Percentiles rank a stretch among this genome's conserved stretches.
These are phyloP conservation scores for Gleditsia sinensis DNA, from an alignment of 306 rosid species.

Conservation along the genomic window DNA sequence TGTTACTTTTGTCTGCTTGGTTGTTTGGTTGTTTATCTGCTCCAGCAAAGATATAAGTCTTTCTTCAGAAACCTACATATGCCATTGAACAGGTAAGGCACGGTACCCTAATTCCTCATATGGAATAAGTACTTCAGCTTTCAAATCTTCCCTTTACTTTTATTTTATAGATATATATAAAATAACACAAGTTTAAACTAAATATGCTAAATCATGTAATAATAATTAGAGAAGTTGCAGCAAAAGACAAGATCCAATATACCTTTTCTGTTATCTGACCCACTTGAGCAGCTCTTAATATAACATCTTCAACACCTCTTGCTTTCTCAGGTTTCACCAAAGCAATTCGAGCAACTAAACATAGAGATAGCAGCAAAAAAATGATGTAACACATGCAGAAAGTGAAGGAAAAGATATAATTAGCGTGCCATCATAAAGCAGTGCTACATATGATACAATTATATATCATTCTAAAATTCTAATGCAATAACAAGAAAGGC, in stretches of 20 bases:
- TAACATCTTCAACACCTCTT: conserved; percentile 95
- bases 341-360: conserved; percentile 82
- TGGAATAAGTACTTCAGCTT: neutral
- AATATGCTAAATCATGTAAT: conserved; percentile 10
- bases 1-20: conserved; percentile 91
- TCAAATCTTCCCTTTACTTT: neutral
- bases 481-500: neutral
- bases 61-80: conserved; percentile 85
- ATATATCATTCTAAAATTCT: neutral
- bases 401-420: neutral
- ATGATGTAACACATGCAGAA: neutral
- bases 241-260: conserved; percentile 23
- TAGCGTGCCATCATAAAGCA: neutral
- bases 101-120: conserved; percentile 11
- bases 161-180: neutral
- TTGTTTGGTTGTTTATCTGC: conserved; percentile 91
- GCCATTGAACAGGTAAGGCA: conserved; percentile 17
- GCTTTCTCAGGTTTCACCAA: conserved; percentile 99
- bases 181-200: too few species aligned
- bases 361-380: conserved; percentile 19
- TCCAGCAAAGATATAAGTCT: conserved; percentile 90
- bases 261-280: conserved; percentile 95
- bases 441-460: neutral
- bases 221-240: conserved; percentile 6
- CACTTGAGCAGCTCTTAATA: conserved; percentile 90